A percentile compares a stretch with the other conserved stretches of the same genome.
Conservation (phyloP, 2,329 filamentous ascomycete species). For the Fusarium sororula region DNA sequence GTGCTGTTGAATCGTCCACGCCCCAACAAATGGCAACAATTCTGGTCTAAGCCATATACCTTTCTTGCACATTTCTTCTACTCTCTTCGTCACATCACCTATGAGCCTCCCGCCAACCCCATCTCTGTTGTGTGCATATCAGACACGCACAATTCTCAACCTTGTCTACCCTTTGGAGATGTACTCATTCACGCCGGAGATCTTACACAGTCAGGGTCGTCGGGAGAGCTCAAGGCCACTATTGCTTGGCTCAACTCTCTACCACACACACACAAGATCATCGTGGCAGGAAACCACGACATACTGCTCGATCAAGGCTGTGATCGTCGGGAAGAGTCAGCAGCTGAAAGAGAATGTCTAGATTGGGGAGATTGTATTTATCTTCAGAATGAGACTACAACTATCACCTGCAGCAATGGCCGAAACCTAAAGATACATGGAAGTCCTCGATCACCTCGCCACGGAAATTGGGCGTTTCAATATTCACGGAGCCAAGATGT, state of each 20-base stretch:
- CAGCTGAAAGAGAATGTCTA: constrained; percentile 9
- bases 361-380: constrained; percentile 41
- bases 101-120: background rate
- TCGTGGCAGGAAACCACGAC: constrained; percentile 59
- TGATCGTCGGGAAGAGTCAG: background rate
- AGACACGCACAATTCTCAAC: constrained; percentile 54
- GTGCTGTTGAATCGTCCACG: constrained; percentile 6
- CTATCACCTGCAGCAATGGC: constrained; percentile 38
- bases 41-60: background rate
- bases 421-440: constrained; percentile 42
- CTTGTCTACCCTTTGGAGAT: constrained; percentile 52
- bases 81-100: background rate
- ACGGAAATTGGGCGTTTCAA: constrained; percentile 55
- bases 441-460: constrained; percentile 46
- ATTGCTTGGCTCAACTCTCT: constrained; percentile 54
- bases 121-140: constrained; percentile 53
- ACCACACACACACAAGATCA: constrained; percentile 54
- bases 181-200: constrained; percentile 60
- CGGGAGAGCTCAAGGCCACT: constrained; percentile 50
- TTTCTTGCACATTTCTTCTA: constrained; percentile 13
- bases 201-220: constrained; percentile 56
- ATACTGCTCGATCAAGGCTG: constrained; percentile 42
- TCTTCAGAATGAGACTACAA: constrained; percentile 34
- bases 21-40: constrained; percentile 6
- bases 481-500: constrained; percentile 46